Evolutionary conservation across 2,329 filamentous ascomycete genomes (phyloP).

Genomic region (Pseudonectria foliicola): DNA sequence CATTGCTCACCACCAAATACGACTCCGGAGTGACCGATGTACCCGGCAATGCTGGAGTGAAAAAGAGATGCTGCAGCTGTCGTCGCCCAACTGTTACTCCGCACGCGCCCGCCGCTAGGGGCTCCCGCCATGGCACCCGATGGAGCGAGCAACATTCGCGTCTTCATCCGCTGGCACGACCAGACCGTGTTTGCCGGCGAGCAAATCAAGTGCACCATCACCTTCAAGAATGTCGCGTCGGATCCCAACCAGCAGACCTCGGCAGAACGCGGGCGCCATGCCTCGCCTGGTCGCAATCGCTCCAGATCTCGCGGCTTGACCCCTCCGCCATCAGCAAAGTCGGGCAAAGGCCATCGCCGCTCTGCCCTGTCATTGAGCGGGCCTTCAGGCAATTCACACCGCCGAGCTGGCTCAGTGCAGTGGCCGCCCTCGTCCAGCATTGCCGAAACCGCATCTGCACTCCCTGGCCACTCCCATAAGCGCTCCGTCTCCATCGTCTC

Average conservation of each 20-base stretch:
- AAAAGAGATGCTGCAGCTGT: slow-evolving; percentile 27
- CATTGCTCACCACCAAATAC: slow-evolving; percentile 1
- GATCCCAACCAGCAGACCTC: slow-evolving; percentile 27
- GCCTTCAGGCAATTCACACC: slow-evolving; percentile 37
- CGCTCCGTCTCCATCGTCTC: slow-evolving; percentile 79
- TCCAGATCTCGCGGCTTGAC: slow-evolving; percentile 38
- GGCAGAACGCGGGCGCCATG: slow-evolving; percentile 28
- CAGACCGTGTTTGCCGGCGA: slow-evolving; percentile 95
- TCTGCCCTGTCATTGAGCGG: slow-evolving; percentile 59
- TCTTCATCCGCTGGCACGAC: slow-evolving; percentile 92
- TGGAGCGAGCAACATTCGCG: slow-evolving; percentile 67
- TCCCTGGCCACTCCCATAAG: slow-evolving; percentile 55
- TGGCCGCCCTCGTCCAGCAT: slow-evolving; percentile 32
- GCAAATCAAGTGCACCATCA: slow-evolving; percentile 91
- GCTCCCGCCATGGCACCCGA: slow-evolving; percentile 42
- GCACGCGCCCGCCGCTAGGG: slow-evolving; percentile 26
- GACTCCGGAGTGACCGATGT: too few relatives aligned
- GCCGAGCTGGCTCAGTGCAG: slow-evolving; percentile 40
- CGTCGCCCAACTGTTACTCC: slow-evolving; percentile 17
- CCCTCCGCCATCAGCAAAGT: slow-evolving; percentile 34
- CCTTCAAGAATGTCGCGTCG: slow-evolving; percentile 77
- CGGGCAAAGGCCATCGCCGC: slow-evolving; percentile 50
- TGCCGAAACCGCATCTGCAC: slow-evolving; percentile 12
- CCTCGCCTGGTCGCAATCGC: slow-evolving; percentile 37
- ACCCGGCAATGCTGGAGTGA: slow-evolving; percentile 13